These are phyloP conservation scores for Drechslerella dactyloides DNA, from an alignment of 2,329 filamentous ascomycete genomes.

Conservation along the genomic window DNA sequence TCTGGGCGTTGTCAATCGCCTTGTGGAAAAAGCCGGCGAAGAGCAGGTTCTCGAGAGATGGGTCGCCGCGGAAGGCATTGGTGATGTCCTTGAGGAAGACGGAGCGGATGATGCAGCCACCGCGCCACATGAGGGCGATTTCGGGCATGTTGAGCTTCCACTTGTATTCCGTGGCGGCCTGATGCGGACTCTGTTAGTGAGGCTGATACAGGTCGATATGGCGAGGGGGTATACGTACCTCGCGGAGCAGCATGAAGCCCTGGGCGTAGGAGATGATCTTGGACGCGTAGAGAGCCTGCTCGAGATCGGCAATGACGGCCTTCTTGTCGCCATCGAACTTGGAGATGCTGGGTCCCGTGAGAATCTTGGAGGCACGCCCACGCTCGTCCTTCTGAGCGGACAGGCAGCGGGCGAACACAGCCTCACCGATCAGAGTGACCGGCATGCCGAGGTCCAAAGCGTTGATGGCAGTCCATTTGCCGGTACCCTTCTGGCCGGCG, in stretches of 20 bases:
- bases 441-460: constrained; percentile 98
- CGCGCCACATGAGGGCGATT: constrained; percentile 99
- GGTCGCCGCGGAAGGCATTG: constrained; percentile 89
- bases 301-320: constrained; percentile 93
- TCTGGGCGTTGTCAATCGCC: constrained; percentile 95
- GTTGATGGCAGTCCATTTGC: constrained; percentile 99
- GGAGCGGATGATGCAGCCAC: constrained; percentile 99
- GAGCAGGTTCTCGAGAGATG: constrained; percentile 94
- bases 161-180: constrained; percentile 92
- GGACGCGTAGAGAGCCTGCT: constrained; percentile 98
- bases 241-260: constrained; percentile 99
- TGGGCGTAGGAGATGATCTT: constrained; percentile 99
- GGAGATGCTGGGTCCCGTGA: constrained; percentile 73
- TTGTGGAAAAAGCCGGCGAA: constrained; percentile 99
- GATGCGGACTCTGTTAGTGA: constrained; percentile 20
- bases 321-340: constrained; percentile 89
- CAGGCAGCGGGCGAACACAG: constrained; percentile 92
- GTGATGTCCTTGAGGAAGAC: constrained; percentile 99
- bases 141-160: constrained; percentile 99
- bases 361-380: constrained; percentile 76
- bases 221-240: constrained; percentile 66
- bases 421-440: constrained; percentile 96
- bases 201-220: background rate
- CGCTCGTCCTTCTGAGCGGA: constrained; percentile 95
- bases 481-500: constrained; percentile 98